Evolutionary conservation across 108 stramenopile species (phyloP).

Genomic region (Schizochytrium sp.): DNA sequence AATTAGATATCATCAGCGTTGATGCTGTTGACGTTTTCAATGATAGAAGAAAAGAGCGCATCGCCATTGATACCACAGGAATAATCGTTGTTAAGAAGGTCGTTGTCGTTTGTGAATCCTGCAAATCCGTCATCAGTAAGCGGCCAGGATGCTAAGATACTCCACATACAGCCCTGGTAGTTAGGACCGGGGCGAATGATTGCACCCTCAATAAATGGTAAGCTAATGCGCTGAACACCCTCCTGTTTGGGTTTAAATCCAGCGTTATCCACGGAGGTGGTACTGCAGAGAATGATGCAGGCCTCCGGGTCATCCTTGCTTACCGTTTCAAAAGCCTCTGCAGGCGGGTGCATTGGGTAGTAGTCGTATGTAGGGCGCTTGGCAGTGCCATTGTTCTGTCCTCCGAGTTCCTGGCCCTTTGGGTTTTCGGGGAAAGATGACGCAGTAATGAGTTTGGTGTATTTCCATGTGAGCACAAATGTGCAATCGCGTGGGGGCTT

Average conservation of each 20-base stretch:
- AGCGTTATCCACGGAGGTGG: neutral
- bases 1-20: neutral
- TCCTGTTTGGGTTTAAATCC: neutral
- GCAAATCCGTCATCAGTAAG: neutral
- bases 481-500: neutral
- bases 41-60: neutral
- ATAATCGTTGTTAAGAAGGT: neutral
- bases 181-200: neutral
- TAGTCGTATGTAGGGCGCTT: too few species aligned
- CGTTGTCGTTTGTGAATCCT: neutral
- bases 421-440: neutral
- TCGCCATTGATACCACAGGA: neutral
- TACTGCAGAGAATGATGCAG: neutral
- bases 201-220: conserved; percentile 4
- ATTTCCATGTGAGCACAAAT: neutral
- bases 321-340: neutral
- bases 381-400: neutral
- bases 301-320: neutral
- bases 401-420: neutral
- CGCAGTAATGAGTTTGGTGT: neutral
- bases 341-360: too few species aligned
- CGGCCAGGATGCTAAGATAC: neutral
- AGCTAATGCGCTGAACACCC: neutral
- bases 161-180: neutral
- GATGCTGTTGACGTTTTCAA: neutral